Percentiles rank a stretch among this genome's conserved stretches.
phyloP scores from a whole-genome alignment of 2,329 filamentous ascomycete species.

The Fusarium ramigenum region DNA sequence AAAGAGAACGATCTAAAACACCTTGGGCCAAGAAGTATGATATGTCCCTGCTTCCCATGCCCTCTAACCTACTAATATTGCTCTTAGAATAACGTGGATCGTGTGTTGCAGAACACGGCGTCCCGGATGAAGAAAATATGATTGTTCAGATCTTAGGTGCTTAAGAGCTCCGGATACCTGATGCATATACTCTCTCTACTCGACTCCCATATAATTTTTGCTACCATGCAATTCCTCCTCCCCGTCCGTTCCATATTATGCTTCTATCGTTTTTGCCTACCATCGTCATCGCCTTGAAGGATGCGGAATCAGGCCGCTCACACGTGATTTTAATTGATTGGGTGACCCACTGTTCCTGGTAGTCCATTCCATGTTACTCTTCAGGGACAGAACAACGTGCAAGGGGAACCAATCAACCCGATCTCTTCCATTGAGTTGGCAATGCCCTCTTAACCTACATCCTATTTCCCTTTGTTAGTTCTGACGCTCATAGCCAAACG shows the following conservation, averaged over 20 bases:
- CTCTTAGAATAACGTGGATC: constrained; percentile 12
- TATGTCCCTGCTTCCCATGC: background rate
- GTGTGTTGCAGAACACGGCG: constrained; percentile 1
- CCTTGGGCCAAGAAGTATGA: constrained; percentile 55
- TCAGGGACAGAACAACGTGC: constrained; percentile 21
- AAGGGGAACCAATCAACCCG: constrained; percentile 37
- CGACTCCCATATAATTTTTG: background rate
- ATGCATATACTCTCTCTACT: background rate
- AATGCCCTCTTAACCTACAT: constrained; percentile 13
- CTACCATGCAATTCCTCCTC: background rate
- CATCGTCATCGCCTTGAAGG: constrained; percentile 15
- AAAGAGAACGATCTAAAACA: constrained; percentile 80
- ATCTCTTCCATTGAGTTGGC: constrained; percentile 28
- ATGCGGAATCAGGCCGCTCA: constrained; percentile 19
- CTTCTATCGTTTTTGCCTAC: background rate
- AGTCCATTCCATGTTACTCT: constrained; percentile 23
- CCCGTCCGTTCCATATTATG: background rate
- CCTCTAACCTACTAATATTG: background rate
- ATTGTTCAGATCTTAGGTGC: background rate
- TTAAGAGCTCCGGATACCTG: background rate
- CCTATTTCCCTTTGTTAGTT: background rate
- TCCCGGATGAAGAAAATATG: constrained; percentile 8
- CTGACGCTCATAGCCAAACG: background rate
- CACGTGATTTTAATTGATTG: constrained; percentile 25
- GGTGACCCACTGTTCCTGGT: constrained; percentile 37